Percentiles rank a stretch among this genome's conserved stretches.
These are phyloP conservation scores for Chloropicon primus DNA, from an alignment of 139 green algal species.

Conservation along the genomic window DNA sequence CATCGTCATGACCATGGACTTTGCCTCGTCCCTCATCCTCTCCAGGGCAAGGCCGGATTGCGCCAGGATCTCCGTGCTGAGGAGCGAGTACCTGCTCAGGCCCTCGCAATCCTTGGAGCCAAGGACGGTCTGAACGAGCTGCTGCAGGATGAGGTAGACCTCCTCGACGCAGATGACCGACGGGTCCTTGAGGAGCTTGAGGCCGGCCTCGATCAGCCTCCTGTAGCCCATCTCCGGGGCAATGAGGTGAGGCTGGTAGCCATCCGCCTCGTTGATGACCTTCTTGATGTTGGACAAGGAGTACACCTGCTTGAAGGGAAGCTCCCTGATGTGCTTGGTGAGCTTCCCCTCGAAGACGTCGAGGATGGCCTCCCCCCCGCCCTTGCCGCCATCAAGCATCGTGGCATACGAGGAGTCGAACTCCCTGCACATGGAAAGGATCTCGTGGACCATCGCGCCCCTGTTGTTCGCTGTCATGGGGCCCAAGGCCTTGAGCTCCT, in stretches of 20 bases:
- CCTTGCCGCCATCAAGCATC: conserved; percentile 67
- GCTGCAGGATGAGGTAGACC: conserved; percentile 1
- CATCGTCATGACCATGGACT: conserved; percentile 48
- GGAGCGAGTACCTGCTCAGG: neutral
- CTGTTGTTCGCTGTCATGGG: conserved; percentile 28
- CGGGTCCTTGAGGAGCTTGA: conserved; percentile 20
- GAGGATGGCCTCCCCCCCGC: conserved; percentile 69
- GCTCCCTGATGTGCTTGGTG: conserved; percentile 66
- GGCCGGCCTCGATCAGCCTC: conserved; percentile 57
- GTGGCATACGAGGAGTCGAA: conserved; percentile 68
- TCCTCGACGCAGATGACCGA: neutral
- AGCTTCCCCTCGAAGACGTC: conserved; percentile 87
- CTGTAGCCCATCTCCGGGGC: conserved; percentile 90
- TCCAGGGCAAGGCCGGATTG: neutral
- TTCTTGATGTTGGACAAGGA: conserved; percentile 70
- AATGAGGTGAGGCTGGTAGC: conserved; percentile 94
- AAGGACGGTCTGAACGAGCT: neutral
- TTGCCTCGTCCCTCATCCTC: conserved; percentile 26
- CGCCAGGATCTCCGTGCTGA: neutral
- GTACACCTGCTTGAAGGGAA: conserved; percentile 76
- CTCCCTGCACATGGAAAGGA: conserved; percentile 60
- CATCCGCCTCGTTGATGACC: conserved; percentile 83
- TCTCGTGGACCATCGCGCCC: conserved; percentile 79
- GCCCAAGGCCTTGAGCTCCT: conserved; percentile 60
- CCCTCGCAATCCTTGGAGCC: neutral